Base-by-base conservation (phyloP, 306 rosid genomes). In the Myrica gale region DNA sequence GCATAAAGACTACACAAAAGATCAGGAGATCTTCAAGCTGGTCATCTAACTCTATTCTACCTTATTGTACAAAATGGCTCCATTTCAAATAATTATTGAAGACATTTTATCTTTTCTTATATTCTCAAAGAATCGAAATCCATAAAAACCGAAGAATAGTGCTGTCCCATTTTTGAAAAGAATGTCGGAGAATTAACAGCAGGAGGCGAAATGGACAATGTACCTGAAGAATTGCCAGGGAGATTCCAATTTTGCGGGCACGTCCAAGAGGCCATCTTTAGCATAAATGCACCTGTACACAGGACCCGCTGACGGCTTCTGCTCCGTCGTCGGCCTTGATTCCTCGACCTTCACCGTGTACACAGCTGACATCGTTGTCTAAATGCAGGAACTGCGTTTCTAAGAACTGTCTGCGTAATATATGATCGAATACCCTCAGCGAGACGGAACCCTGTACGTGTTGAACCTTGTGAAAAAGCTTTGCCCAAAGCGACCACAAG, bases 221-320 rank as follows among this genome's bases (percentile, higher is more conserved):
- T 37, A 94, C 98, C 97, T 92, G 84, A 95, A 83, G 86, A 95
- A 92, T 13, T 92, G 89, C 97, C 96, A 92, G 21, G 98, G 98
- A 82, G 98, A 90, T 43, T 92, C 57, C 5, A 92, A 70, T 1
- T 76, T 83, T 6, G 76, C 53, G 45, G 96, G 97, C 69, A 94
- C 12, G 12, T 85, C 88, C 63, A 89, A 56, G 0, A 95, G 83
- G 54, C 85, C 92, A 84, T 92, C 89, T 83, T 85, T 95, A 9
- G 97, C 93, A 79, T 90, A 95, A 68, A 95, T 89, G 90, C 97
- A 84, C 21, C 97, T 76, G 16, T 89, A 90, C 0, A 85, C 97
- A 41, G 96, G 95, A 54, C 98, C 96, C 0, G 87, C 93, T 4
- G 98, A 89, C 6, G 97, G 95, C 71, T 56, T 87, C 11, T 68